These are phyloP conservation scores for Exsudoporus frostii DNA, from an alignment of 768 basidiomycete species.

Conservation along the genomic window DNA sequence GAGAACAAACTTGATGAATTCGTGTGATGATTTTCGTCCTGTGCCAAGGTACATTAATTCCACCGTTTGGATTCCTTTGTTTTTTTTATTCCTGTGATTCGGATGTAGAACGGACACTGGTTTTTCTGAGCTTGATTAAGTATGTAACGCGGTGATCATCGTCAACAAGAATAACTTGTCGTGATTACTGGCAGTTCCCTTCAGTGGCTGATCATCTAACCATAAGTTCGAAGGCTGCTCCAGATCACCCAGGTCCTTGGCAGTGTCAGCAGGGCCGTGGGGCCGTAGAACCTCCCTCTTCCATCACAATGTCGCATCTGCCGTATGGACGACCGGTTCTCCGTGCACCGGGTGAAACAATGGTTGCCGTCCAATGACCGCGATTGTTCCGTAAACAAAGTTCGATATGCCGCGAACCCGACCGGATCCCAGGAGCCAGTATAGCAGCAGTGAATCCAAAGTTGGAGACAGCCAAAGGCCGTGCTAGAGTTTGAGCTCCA, in stretches of 20 bases:
- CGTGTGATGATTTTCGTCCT: not conserved
- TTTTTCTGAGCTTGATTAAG: not conserved
- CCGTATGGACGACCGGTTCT: not conserved
- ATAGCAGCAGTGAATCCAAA: no score
- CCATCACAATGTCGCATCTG: not conserved
- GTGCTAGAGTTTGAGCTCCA: not conserved
- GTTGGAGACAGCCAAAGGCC: not conserved
- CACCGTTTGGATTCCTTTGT: not conserved
- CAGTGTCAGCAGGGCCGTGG: not conserved
- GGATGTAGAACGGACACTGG: not conserved
- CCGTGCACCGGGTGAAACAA: not conserved
- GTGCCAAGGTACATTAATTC: not conserved
- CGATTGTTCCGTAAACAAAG: not conserved
- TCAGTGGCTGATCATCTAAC: not conserved
- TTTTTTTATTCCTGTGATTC: not conserved
- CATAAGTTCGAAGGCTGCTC: not conserved
- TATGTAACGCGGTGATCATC: not conserved
- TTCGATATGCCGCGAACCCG: not conserved
- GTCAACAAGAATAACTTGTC: not conserved
- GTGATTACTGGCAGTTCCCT: not conserved
- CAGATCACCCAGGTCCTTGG: not conserved
- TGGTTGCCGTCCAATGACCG: not conserved
- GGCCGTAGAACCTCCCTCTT: no score
- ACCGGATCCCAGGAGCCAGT: no score
- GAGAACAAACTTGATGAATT: not conserved